phyloP scores from a whole-genome alignment of 495 filamentous ascomycete genomes.

The Oidiodendron maius region DNA sequence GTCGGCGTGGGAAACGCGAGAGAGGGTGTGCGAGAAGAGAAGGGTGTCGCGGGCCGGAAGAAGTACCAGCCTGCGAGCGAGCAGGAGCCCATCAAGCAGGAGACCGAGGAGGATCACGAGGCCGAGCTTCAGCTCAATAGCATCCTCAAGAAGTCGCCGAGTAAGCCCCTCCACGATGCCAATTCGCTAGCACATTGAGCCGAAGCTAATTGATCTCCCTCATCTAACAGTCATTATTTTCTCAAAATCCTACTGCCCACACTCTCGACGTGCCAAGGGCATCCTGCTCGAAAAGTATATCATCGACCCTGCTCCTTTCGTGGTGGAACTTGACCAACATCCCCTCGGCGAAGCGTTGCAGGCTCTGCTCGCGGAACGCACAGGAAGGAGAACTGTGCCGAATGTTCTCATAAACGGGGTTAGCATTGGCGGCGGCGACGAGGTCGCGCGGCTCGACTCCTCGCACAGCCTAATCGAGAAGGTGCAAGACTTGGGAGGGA shows the following conservation, averaged over 20 bases:
- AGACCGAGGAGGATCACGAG: conserved; percentile 50
- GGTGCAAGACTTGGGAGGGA: conserved; percentile 67
- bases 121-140: conserved; percentile 59
- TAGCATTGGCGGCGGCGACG: conserved; percentile 88
- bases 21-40: conserved; percentile 31
- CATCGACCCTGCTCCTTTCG: conserved; percentile 74
- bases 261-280: conserved; percentile 73
- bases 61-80: conserved; percentile 31
- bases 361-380: conserved; percentile 57
- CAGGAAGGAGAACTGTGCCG: conserved; percentile 80
- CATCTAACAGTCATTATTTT: conserved; percentile 76
- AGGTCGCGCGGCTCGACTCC: conserved; percentile 66
- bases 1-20: conserved; percentile 40
- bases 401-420: conserved; percentile 84
- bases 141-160: conserved; percentile 76
- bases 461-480: conserved; percentile 64
- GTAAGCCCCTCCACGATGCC: conserved; percentile 54
- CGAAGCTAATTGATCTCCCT: conserved; percentile 19
- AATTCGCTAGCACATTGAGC: not conserved
- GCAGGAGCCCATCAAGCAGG: conserved; percentile 34
- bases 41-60: conserved; percentile 59
- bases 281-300: conserved; percentile 76
- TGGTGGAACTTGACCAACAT: conserved; percentile 88
- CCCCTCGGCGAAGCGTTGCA: conserved; percentile 68
- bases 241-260: conserved; percentile 88